A percentile compares a stretch with the other conserved stretches of the same genome.
Evolutionary conservation across 192 early-diverging fungal genomes (phyloP).

Genomic region (Coemansia aciculifera): DNA sequence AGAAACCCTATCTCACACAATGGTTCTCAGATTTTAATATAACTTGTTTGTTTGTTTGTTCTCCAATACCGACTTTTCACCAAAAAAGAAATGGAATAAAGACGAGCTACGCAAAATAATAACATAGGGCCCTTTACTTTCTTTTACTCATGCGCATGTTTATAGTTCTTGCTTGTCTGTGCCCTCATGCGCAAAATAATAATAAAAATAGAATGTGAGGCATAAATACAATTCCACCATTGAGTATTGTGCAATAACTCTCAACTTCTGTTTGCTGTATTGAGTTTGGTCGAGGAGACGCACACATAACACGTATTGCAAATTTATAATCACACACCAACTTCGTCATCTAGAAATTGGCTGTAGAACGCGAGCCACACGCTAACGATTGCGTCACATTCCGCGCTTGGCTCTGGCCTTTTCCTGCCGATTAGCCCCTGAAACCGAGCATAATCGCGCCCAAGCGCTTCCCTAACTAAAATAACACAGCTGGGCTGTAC

Average conservation of each 20-base stretch:
- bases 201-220: neutral
- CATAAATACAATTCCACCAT: neutral
- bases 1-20: slow-evolving; percentile 1
- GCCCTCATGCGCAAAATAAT: neutral
- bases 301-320: neutral
- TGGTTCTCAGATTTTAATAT: neutral
- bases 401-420: neutral
- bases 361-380: slow-evolving; percentile 15
- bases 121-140: neutral
- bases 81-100: neutral
- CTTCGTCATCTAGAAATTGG: slow-evolving; percentile 3
- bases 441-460: neutral
- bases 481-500: neutral
- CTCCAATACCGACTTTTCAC: neutral
- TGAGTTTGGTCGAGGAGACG: neutral
- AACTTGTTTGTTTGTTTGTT: neutral
- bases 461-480: slow-evolving; percentile 6
- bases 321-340: slow-evolving; percentile 1
- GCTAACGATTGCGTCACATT: slow-evolving; percentile 5
- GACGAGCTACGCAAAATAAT: neutral
- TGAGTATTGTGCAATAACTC: neutral
- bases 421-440: neutral
- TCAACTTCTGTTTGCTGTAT: neutral
- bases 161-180: neutral
- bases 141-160: neutral